phyloP scores from a whole-genome alignment of 352 stramenopile genomes.

The Thalassiosira hispida region DNA sequence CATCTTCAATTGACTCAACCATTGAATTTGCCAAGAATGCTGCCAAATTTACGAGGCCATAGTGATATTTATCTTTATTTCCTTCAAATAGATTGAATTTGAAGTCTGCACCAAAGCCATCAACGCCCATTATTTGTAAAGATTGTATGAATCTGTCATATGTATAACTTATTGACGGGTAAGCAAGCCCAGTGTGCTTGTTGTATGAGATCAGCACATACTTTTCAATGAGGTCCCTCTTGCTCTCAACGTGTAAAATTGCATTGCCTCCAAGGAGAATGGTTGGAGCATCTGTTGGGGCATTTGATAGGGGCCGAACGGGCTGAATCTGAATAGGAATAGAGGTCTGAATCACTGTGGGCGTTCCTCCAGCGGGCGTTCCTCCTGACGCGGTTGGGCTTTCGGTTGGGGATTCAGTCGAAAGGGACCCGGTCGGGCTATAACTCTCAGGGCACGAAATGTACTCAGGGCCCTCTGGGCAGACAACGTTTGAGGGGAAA shows the following conservation, averaged over 20 bases:
- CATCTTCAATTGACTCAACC: slow-evolving; percentile 10
- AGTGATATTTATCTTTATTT: neutral
- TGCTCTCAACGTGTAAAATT: slow-evolving; percentile 21
- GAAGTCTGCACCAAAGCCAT: slow-evolving; percentile 31
- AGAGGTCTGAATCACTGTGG: neutral
- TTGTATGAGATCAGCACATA: slow-evolving; percentile 20
- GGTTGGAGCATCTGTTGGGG: neutral
- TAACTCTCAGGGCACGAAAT: neutral
- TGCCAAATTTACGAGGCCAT: slow-evolving; percentile 21
- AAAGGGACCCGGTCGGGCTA: too few species aligned
- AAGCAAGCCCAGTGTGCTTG: neutral
- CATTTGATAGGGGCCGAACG: neutral
- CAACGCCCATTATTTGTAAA: slow-evolving; percentile 29
- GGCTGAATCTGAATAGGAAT: neutral
- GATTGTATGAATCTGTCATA: slow-evolving; percentile 17
- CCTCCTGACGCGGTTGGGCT: too few species aligned
- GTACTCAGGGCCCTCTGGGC: neutral
- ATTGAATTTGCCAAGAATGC: slow-evolving; percentile 27
- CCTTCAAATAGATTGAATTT: slow-evolving; percentile 18
- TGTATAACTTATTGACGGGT: slow-evolving; percentile 21
- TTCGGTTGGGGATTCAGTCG: too few species aligned
- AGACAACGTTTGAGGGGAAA: neutral
- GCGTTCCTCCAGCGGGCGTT: neutral
- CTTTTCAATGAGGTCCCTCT: slow-evolving; percentile 23
- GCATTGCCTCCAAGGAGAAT: neutral